phyloP scores from a whole-genome alignment of 2,329 filamentous ascomycete species.

The Sphaerulina populicola region DNA sequence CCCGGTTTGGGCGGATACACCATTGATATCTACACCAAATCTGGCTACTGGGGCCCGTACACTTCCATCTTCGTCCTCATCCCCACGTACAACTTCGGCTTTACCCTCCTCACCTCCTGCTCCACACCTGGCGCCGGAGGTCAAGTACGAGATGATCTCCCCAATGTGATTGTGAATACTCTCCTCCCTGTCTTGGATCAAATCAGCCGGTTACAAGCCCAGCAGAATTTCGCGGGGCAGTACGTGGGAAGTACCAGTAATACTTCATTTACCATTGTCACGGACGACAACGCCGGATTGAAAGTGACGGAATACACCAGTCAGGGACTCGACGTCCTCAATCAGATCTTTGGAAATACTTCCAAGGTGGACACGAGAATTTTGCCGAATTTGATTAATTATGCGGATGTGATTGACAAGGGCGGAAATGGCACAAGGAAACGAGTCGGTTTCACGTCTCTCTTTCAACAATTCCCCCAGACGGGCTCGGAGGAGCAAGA shows the following conservation, averaged over 20 bases:
- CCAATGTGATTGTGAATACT: slow-evolving; percentile 20
- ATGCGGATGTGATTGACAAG: background rate
- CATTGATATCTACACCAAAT: slow-evolving; percentile 44
- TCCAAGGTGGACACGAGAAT: slow-evolving; percentile 20
- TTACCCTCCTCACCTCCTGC: slow-evolving; percentile 36
- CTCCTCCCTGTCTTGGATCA: slow-evolving; percentile 26
- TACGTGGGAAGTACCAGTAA: slow-evolving; percentile 17
- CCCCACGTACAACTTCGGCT: slow-evolving; percentile 42
- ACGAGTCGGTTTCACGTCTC: slow-evolving; percentile 14
- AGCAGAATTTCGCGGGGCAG: slow-evolving; percentile 24
- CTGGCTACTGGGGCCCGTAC: slow-evolving; percentile 34
- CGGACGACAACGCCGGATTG: slow-evolving; percentile 25
- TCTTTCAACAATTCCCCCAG: slow-evolving; percentile 11
- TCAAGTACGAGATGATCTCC: slow-evolving; percentile 10
- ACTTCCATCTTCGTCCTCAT: slow-evolving; percentile 34
- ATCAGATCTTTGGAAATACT: slow-evolving; percentile 12
- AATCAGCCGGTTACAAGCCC: slow-evolving; percentile 26
- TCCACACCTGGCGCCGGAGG: slow-evolving; percentile 1
- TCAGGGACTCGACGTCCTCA: slow-evolving; percentile 31
- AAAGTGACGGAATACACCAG: slow-evolving; percentile 28
- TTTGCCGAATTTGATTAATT: slow-evolving; percentile 25
- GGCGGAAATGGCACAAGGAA: background rate
- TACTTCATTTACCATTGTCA: slow-evolving; percentile 26
- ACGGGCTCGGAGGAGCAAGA: background rate
- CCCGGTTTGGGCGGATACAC: slow-evolving; percentile 31